phyloP scores from a whole-genome alignment of 148 eudicot species.

The Gaultheria prostrata region DNA sequence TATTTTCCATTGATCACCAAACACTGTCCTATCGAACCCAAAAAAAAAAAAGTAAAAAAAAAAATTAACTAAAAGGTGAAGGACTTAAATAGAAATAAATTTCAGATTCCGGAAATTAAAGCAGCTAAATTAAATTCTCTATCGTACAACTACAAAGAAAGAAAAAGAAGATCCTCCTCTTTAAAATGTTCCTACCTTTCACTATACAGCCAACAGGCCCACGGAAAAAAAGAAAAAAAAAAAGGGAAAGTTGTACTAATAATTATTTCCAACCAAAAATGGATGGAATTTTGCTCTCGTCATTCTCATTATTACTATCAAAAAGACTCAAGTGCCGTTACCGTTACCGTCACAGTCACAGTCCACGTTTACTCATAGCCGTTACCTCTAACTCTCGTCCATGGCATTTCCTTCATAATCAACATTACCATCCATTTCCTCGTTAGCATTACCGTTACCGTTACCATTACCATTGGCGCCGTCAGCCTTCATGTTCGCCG shows the following conservation, averaged over 20 bases:
- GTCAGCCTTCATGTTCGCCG: slow-evolving; percentile 20
- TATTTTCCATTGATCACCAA: not conserved
- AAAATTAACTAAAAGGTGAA: not conserved
- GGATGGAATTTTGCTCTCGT: not conserved
- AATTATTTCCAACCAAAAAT: slow-evolving; percentile 8
- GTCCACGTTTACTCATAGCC: slow-evolving; percentile 12
- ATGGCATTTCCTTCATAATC: slow-evolving; percentile 8
- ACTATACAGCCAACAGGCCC: not conserved
- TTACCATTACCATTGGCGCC: no score
- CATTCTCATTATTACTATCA: not conserved
- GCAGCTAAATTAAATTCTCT: slow-evolving; percentile 4
- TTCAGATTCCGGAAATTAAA: not conserved
- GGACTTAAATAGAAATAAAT: not conserved
- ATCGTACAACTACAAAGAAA: slow-evolving; percentile 14
- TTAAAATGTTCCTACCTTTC: not conserved
- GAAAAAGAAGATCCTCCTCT: not conserved
- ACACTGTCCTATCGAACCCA: not conserved
- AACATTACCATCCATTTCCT: not conserved
- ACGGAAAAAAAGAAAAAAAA: not conserved
- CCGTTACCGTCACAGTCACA: slow-evolving; percentile 19
- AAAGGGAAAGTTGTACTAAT: not conserved
- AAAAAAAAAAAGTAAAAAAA: not conserved
- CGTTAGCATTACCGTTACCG: slow-evolving; percentile 18
- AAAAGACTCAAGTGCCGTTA: slow-evolving; percentile 25
- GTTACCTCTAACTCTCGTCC: slow-evolving; percentile 19